A percentile compares a stretch with the other conserved stretches of the same genome.
phyloP scores from a whole-genome alignment of 2,329 filamentous ascomycete genomes.

The Phialophora expanda region DNA sequence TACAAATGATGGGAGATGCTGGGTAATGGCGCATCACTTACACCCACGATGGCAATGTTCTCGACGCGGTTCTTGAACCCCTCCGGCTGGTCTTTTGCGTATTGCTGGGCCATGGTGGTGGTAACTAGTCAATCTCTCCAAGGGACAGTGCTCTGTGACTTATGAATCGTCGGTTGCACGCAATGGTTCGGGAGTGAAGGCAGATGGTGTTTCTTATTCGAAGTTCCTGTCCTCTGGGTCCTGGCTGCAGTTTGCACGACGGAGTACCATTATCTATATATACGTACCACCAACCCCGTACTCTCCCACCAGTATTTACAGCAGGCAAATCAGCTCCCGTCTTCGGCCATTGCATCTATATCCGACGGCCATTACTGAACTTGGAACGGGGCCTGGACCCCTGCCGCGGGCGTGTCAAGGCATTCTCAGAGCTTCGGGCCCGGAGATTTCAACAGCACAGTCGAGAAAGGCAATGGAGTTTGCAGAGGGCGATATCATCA shows the following conservation, averaged over 20 bases:
- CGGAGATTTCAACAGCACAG: not conserved
- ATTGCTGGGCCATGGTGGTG: constrained; percentile 22
- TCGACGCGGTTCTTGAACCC: constrained; percentile 48
- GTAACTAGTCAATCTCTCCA: not conserved
- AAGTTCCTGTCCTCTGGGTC: not conserved
- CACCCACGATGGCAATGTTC: constrained; percentile 49
- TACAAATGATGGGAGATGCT: not conserved
- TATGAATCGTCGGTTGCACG: no score
- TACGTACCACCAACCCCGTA: not conserved
- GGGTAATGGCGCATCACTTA: constrained; percentile 39
- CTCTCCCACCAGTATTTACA: not conserved
- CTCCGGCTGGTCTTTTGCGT: constrained; percentile 51
- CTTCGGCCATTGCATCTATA: constrained; percentile 13
- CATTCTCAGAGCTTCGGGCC: not conserved
- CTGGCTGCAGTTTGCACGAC: not conserved
- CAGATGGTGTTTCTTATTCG: not conserved
- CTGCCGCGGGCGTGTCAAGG: not conserved
- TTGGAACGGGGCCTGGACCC: not conserved
- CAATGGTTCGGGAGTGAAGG: not conserved
- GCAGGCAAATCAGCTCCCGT: not conserved
- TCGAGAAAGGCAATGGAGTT: constrained; percentile 5
- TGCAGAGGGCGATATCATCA: not conserved
- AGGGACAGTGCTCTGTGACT: no score
- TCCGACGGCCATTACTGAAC: constrained; percentile 8
- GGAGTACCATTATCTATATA: not conserved